Conservation (phyloP, 495 filamentous ascomycete genomes). For the Aspergillus conjunctus region DNA sequence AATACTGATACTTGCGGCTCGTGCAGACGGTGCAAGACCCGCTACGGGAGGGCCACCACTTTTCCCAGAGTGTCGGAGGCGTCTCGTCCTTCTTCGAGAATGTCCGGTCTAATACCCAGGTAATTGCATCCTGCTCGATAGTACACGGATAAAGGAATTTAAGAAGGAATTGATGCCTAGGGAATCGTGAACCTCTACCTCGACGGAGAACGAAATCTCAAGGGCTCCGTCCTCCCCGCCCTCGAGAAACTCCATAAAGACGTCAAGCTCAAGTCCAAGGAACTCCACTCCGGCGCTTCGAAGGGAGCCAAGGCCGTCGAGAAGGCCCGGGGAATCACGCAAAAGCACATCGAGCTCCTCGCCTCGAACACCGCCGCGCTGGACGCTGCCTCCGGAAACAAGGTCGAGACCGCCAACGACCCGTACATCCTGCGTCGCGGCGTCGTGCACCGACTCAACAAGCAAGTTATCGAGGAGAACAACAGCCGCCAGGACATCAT, state of each 20-base stretch:
- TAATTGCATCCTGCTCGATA: slow-evolving; percentile 30
- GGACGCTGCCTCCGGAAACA: slow-evolving; percentile 66
- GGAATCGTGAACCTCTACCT: slow-evolving; percentile 82
- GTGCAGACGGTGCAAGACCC: slow-evolving; percentile 79
- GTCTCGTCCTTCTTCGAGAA: slow-evolving; percentile 90
- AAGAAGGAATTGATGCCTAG: slow-evolving; percentile 31
- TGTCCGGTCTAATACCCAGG: slow-evolving; percentile 86
- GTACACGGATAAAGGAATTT: not conserved
- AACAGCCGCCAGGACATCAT: slow-evolving; percentile 89
- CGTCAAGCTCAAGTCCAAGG: slow-evolving; percentile 93
- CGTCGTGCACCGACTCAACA: slow-evolving; percentile 78
- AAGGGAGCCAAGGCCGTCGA: slow-evolving; percentile 88
- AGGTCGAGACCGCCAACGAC: slow-evolving; percentile 69
- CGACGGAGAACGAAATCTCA: slow-evolving; percentile 87
- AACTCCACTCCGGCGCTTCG: slow-evolving; percentile 77
- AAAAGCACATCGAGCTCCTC: slow-evolving; percentile 94
- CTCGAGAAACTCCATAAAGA: slow-evolving; percentile 91
- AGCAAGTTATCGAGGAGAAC: slow-evolving; percentile 93
- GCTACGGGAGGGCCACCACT: slow-evolving; percentile 84
- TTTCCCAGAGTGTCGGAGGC: slow-evolving; percentile 82
- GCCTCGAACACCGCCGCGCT: slow-evolving; percentile 78
- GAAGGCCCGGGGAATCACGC: slow-evolving; percentile 80
- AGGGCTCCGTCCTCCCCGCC: slow-evolving; percentile 77
- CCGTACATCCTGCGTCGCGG: slow-evolving; percentile 86
- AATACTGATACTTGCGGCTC: slow-evolving; percentile 1